Base-by-base conservation (phyloP, 2,329 filamentous ascomycete species). In the Drechslerella coelobrocha region DNA sequence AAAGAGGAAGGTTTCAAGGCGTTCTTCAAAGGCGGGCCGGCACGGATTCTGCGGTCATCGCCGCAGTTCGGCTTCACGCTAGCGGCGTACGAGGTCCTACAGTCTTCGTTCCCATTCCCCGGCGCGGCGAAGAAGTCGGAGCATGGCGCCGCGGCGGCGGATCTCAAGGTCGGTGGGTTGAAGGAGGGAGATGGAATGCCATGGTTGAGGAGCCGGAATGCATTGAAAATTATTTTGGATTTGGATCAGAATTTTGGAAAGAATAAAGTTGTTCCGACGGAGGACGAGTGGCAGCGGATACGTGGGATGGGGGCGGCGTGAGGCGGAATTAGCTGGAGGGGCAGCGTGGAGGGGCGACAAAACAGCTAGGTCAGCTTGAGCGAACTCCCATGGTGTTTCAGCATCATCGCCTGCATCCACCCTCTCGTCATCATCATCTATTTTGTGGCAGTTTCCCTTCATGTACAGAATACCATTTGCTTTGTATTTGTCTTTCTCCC, bases 61-160 rank as follows among this genome's bases (percentile, higher is more conserved):
- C 94, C 94, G 14, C 94, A 99, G 78, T 99, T 99, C 79, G 94
- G 94, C 74, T 97, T 97, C 83, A 99, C 94, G 0, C 86, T 99
- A 23, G 94, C 94, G 2, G 90, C 90, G 45, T 99, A 97, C 80
- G 94, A 99, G 80, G 84, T 99, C 37, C 83, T 99, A 54, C 92
- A 97, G 81, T 89, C 83, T 72, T 59, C 87, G 45, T 81, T 97
- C 47, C 94, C 94, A 4, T 87, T 90, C 82, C 91, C 92, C 1
- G 91, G 90, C 19, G 41, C 52, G 21, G 56, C 39, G 45, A 27
- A 45, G 29, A 62, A 71, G 21, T 48, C 61, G n/a, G 60, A 63
- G n/a, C n/a, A 34, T 2, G 12, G 41, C n/a, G 37, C 27, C 10
- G 2, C 53, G 8, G 31, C 29, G 10, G 39, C 34, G 23, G 24